Evolutionary conservation across 805 yeast genomes (phyloP).

Genomic region (Metschnikowia anglica): DNA sequence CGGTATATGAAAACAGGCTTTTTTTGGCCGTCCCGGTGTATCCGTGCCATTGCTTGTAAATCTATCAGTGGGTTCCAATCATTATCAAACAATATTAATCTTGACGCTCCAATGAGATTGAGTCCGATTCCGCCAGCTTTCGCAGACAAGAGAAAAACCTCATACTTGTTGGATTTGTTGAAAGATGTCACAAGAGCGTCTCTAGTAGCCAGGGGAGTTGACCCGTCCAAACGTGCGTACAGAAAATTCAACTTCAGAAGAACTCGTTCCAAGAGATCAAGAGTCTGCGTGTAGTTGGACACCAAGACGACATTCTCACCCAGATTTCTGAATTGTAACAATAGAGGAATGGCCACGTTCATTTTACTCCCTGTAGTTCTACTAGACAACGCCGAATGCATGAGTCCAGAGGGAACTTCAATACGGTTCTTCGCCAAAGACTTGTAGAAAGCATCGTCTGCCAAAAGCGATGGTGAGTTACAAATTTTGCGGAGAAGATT

Average conservation of each 20-base stretch:
- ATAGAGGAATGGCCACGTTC: conserved; percentile 52
- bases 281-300: conserved; percentile 84
- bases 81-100: conserved; percentile 82
- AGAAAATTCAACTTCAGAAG: conserved; percentile 49
- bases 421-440: conserved; percentile 7
- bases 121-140: conserved; percentile 94
- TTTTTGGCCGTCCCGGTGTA: conserved; percentile 91
- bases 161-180: conserved; percentile 46
- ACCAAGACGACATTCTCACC: conserved; percentile 80
- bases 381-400: conserved; percentile 21
- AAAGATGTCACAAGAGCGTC: conserved; percentile 66
- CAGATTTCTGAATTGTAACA: conserved; percentile 46
- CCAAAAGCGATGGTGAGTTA: conserved; percentile 70
- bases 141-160: conserved; percentile 75
- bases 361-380: conserved; percentile 56
- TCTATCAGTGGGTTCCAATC: conserved; percentile 98
- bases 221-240: conserved; percentile 76
- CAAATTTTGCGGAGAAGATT: conserved; percentile 77
- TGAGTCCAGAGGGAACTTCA: conserved; percentile 6
- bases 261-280: conserved; percentile 68
- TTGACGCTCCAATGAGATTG: conserved; percentile 85
- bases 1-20: conserved; percentile 79
- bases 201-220: conserved; percentile 67
- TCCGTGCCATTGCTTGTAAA: conserved; percentile 91
- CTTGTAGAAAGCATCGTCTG: conserved; percentile 42